Evolutionary conservation across 2,329 filamentous ascomycete species (phyloP), one percentile per base, ranked within the genome.

Genomic region (Xylaria sp.): DNA sequence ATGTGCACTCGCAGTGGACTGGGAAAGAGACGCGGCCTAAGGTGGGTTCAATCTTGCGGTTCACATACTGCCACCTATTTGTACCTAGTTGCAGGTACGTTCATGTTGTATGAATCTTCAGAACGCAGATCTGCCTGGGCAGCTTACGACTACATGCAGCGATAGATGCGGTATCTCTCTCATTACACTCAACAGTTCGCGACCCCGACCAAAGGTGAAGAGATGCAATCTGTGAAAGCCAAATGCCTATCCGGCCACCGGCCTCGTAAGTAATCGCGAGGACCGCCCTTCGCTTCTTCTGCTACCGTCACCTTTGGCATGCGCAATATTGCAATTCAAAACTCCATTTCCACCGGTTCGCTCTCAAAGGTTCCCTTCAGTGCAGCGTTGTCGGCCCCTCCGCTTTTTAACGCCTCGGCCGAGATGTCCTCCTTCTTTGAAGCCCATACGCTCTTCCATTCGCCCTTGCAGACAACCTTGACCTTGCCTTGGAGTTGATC

Each of bases 371-470:
- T 60, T 0, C 75, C 76, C 39, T 69, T 71, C 9, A 75, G 70
- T 2, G 73, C 68, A 23, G 70, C 69, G 13, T 74, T 72, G 48
- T 74, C 73, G 8, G 71, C 68, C 18, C 73, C 74, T 61, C 71
- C 66, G 28, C 69, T 68, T 64, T 67, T 72, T 60, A 77, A 55
- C n/a, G 70, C 68, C 55, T 74, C 74, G 10, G 65, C 55, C 12
- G 64, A 59, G 20, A 78, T 48, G 44, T 74, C 74, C 50, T 71
- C 74, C 23, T 73, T 73, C 67, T 73, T 72, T 61, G 70, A 65
- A 7, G 74, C 73, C 80, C 81, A 82, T 13, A 82, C 81, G 18
- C 74, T 74, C 72, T 75, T 77, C 83, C 82, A 85, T 51, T 73
- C 73, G 0, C 83, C 83, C 62, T 78, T 78, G 52, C 81, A 75